phyloP scores from a whole-genome alignment of 2,329 filamentous ascomycete species.

The Fusarium buxicola region DNA sequence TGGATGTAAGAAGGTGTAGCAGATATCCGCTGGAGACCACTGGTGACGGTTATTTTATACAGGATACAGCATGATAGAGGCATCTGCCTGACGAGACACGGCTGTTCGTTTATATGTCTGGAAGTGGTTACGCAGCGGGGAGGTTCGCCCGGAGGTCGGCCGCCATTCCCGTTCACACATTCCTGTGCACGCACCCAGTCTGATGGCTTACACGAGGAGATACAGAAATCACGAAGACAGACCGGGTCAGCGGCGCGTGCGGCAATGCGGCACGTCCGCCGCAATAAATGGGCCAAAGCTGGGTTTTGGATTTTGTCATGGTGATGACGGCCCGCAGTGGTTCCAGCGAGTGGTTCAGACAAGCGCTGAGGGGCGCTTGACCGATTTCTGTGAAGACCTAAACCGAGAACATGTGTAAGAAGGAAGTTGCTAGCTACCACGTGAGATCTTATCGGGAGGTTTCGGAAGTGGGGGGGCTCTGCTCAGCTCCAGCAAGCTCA shows the following conservation, averaged over 20 bases:
- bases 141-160: conserved; percentile 14
- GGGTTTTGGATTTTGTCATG: conserved; percentile 16
- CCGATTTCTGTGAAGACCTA: conserved; percentile 9
- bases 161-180: conserved; percentile 13
- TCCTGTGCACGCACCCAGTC: conserved; percentile 4
- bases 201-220: conserved; percentile 23
- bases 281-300: conserved; percentile 11
- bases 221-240: conserved; percentile 41
- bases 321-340: conserved; percentile 11
- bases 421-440: conserved; percentile 32
- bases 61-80: conserved; percentile 13
- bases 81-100: conserved; percentile 29
- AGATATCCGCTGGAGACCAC: conserved; percentile 17
- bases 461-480: too few relatives aligned
- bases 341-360: conserved; percentile 8
- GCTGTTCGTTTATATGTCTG: conserved; percentile 33
- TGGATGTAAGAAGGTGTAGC: conserved; percentile 6
- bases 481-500: conserved; percentile 3
- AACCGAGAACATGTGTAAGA: conserved; percentile 7
- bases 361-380: conserved; percentile 22
- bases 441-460: conserved; percentile 42
- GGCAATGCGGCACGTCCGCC: conserved; percentile 18
- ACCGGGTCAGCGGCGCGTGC: conserved; percentile 39
- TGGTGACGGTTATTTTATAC: conserved; percentile 16
- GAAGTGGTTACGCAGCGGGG: conserved; percentile 15